Evolutionary conservation across 306 rosid species (phyloP), one percentile per base, ranked within the genome.

Genomic region (Vigna radiata): DNA sequence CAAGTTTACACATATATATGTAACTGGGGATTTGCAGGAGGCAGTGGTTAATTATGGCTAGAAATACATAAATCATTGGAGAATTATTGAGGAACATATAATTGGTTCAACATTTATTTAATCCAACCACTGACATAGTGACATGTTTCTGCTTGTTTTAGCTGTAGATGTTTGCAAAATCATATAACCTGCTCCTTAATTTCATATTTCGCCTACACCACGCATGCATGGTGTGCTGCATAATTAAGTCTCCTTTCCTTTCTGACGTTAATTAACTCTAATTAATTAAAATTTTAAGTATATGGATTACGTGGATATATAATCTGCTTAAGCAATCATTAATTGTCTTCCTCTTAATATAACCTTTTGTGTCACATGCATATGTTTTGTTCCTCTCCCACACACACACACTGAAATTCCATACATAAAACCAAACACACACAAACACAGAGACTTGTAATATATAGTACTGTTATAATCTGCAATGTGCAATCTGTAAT

Each of bases 51-150:
- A 3, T 58, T 58, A 15, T 58, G 33, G 21, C 21, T 48, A 33
- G 39, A 56, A 59, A 81, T 74, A 70, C 39, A 81, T 49, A 81
- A 59, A 70, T 50, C 23, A 61, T 16, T 17, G 23, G 15, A 46
- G 82, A 36, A 83, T 70, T 80, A 79, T 79, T 47, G 79, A 77
- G 23, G 66, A 71, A 79, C 33, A 16, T 70, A 59, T 74, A 31
- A 58, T 80, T 84, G 70, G 50, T 60, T 46, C 44, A 59, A 71
- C 68, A 25, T 48, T 73, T 58, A 75, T 69, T 36, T 66, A 41
- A 79, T 65, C 76, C 81, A 80, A 79, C 87, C 64, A 76, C 82
- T 76, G 79, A 75, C 87, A 70, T 65, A 47, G 59, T 77, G 82
- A 77, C 82, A 82, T 64, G 68, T 84, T 80, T 76, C 44, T 47